Conservation (phyloP, 345 rosid genomes). For the Angophora floribunda region DNA sequence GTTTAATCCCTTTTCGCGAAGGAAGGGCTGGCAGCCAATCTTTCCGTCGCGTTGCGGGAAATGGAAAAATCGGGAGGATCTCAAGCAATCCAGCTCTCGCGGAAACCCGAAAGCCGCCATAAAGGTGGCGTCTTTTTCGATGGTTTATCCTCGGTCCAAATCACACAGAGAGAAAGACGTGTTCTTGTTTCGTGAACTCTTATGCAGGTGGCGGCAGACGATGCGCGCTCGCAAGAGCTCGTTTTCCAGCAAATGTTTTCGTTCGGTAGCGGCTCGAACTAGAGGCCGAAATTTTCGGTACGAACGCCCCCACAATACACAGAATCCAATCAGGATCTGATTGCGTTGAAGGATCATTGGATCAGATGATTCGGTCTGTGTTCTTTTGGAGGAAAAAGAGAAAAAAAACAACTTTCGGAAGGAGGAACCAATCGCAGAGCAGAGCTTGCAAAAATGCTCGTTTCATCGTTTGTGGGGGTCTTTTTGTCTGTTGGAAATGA, state of each 20-base stretch:
- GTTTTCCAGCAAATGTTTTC: background rate
- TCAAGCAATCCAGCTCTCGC: background rate
- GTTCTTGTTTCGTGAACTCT: background rate
- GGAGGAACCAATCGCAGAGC: background rate
- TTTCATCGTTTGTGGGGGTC: background rate
- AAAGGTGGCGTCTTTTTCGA: background rate
- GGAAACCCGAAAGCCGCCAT: background rate
- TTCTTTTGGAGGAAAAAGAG: background rate
- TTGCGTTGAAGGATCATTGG: background rate
- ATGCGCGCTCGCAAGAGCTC: background rate
- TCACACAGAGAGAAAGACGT: background rate
- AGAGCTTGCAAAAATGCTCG: background rate
- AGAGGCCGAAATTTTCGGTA: background rate
- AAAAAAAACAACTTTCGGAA: background rate
- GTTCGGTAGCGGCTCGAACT: background rate
- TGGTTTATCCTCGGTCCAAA: background rate
- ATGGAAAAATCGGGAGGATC: background rate
- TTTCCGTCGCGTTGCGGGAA: background rate
- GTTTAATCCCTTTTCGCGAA: background rate
- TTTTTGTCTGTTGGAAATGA: background rate
- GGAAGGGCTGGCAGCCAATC: background rate
- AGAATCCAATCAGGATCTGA: background rate
- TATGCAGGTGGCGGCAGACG: background rate
- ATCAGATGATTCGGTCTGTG: background rate
- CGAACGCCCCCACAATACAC: background rate